Evolutionary conservation across 257 asterid genomes (phyloP).

Genomic region (Misopates orontium): DNA sequence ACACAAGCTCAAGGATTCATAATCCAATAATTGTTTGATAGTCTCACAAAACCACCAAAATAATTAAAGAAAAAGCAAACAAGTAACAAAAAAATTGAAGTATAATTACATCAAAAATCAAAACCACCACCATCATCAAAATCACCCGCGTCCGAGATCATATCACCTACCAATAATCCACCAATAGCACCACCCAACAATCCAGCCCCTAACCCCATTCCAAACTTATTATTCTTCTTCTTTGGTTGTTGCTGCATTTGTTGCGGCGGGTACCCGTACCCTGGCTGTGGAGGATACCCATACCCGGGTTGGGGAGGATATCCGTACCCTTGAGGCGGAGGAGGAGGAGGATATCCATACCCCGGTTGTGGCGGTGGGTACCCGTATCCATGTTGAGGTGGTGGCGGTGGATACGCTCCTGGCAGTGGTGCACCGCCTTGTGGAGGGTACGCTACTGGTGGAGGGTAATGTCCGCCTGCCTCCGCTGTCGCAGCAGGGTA

Average conservation of each 20-base stretch:
- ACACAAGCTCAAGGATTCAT: no score
- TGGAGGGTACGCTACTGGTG: no score
- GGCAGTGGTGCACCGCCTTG: no score
- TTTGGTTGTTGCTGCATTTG: conserved; percentile 41
- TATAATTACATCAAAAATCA: conserved; percentile 39
- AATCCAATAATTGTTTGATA: no score
- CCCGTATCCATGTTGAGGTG: background rate
- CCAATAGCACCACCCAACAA: conserved; percentile 58
- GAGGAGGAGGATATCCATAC: conserved; percentile 46
- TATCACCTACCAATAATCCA: conserved; percentile 61
- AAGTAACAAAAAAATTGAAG: background rate
- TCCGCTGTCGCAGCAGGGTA: no score
- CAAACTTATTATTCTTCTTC: conserved; percentile 55
- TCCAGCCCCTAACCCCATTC: conserved; percentile 82
- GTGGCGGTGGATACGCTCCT: no score
- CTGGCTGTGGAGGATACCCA: conserved; percentile 45
- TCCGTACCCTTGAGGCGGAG: conserved; percentile 48
- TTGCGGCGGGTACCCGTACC: conserved; percentile 58
- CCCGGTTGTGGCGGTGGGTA: conserved; percentile 38
- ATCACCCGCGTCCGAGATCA: conserved; percentile 54
- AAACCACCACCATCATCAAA: conserved; percentile 50
- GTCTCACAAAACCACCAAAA: no score
- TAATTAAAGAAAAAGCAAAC: background rate
- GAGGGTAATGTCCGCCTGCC: no score
- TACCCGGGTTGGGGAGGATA: conserved; percentile 45